These are phyloP conservation scores for Leishmania arabica DNA, from an alignment of 208 protist species.

Conservation along the genomic window DNA sequence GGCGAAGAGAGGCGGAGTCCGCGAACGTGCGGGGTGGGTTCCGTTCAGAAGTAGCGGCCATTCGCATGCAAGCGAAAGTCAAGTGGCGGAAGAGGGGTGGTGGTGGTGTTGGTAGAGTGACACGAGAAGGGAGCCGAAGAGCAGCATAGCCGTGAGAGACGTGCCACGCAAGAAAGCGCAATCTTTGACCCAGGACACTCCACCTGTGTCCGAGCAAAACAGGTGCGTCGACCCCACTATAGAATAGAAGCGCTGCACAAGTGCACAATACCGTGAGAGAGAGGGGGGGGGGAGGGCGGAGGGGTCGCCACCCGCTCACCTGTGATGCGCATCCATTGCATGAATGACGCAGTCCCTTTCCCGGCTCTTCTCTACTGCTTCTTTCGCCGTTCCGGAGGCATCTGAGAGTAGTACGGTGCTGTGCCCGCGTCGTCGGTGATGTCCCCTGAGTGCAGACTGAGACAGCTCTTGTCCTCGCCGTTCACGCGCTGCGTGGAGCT, in stretches of 20 bases:
- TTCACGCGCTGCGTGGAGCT: constrained; percentile 12
- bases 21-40: background rate
- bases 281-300: background rate
- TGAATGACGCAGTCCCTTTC: background rate
- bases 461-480: background rate
- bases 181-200: background rate
- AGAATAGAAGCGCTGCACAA: background rate
- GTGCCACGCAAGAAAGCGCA: background rate
- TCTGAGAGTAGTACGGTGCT: constrained; percentile 12
- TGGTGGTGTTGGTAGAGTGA: background rate
- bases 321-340: background rate
- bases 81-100: background rate
- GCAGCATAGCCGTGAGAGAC: background rate
- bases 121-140: background rate
- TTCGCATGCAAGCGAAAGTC: background rate
- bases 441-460: background rate
- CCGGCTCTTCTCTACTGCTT: background rate
- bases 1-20: background rate
- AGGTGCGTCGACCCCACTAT: background rate
- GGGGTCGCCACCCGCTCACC: background rate
- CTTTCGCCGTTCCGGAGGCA: background rate
- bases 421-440: constrained; percentile 11
- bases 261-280: background rate
- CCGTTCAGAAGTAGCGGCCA: background rate
- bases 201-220: background rate